These are phyloP conservation scores for Amanita thiersii DNA, from an alignment of 768 basidiomycete species.

Conservation along the genomic window DNA sequence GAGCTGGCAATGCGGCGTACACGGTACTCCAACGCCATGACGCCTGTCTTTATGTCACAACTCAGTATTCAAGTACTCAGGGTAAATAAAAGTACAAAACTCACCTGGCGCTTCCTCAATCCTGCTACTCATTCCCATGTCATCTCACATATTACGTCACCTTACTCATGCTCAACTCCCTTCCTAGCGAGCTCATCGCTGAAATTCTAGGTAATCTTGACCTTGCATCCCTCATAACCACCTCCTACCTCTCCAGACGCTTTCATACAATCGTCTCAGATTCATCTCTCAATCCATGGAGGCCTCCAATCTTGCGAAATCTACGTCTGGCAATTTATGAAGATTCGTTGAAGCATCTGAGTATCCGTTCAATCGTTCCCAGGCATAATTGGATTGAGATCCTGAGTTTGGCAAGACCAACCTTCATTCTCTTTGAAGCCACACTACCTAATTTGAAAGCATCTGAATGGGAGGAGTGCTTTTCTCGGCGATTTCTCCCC, in stretches of 20 bases:
- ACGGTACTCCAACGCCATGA: too few relatives aligned
- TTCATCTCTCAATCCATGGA: conserved; percentile 66
- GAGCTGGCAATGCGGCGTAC: too few relatives aligned
- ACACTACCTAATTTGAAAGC: conserved; percentile 62
- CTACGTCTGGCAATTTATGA: conserved; percentile 43
- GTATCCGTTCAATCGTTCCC: conserved; percentile 57
- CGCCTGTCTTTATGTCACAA: too few relatives aligned
- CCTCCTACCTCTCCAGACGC: conserved; percentile 54
- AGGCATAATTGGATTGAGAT: conserved; percentile 78
- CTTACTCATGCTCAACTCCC: conserved; percentile 33
- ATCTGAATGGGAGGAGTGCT: conserved; percentile 70
- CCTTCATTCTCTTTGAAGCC: conserved; percentile 59
- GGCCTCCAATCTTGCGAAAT: conserved; percentile 55
- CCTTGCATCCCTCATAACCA: conserved; percentile 46
- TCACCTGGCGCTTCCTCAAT: neutral
- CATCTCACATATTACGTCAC: neutral
- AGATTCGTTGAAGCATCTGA: conserved; percentile 44
- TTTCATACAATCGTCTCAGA: conserved; percentile 55
- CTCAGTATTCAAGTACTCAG: too few relatives aligned
- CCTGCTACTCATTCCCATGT: neutral
- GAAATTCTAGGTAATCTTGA: conserved; percentile 66
- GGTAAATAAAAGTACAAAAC: too few relatives aligned
- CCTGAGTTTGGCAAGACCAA: conserved; percentile 49
- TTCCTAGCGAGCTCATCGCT: conserved; percentile 75
- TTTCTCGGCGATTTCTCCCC: conserved; percentile 63